These are phyloP conservation scores for Arachnopeziza araneosa DNA, from an alignment of 2,329 filamentous ascomycete genomes.

Conservation along the genomic window DNA sequence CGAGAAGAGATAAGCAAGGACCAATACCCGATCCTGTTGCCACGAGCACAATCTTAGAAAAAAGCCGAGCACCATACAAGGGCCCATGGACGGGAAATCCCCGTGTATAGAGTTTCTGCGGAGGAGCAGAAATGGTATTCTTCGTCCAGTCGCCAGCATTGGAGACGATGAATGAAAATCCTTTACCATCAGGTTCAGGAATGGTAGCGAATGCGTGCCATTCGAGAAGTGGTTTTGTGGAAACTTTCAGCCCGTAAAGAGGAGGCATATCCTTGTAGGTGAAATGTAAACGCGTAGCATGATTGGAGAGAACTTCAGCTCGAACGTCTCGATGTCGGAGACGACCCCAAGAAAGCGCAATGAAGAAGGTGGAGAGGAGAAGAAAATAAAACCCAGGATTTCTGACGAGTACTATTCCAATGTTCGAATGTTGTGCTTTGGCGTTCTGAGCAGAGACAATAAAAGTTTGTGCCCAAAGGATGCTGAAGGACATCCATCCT, in stretches of 20 bases:
- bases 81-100: constrained; percentile 40
- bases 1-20: constrained; percentile 28
- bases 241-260: constrained; percentile 40
- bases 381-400: constrained; percentile 52
- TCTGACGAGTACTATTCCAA: constrained; percentile 6
- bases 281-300: constrained; percentile 53
- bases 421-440: not conserved
- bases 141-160: constrained; percentile 54
- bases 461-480: constrained; percentile 47
- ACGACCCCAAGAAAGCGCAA: constrained; percentile 53
- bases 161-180: constrained; percentile 48
- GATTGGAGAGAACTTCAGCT: constrained; percentile 49
- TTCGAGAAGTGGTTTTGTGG: constrained; percentile 45
- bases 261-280: constrained; percentile 37
- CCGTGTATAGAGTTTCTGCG: constrained; percentile 45
- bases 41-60: constrained; percentile 31
- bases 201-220: constrained; percentile 57
- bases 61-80: constrained; percentile 31
- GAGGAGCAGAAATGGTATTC: constrained; percentile 42
- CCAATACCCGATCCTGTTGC: constrained; percentile 35
- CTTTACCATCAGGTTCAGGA: constrained; percentile 37
- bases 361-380: constrained; percentile 43
- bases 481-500: constrained; percentile 45
- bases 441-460: constrained; percentile 25
- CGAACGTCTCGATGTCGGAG: constrained; percentile 49